Base-by-base conservation (phyloP, 495 filamentous ascomycete species). In the Aspergillus saccharolyticus region DNA sequence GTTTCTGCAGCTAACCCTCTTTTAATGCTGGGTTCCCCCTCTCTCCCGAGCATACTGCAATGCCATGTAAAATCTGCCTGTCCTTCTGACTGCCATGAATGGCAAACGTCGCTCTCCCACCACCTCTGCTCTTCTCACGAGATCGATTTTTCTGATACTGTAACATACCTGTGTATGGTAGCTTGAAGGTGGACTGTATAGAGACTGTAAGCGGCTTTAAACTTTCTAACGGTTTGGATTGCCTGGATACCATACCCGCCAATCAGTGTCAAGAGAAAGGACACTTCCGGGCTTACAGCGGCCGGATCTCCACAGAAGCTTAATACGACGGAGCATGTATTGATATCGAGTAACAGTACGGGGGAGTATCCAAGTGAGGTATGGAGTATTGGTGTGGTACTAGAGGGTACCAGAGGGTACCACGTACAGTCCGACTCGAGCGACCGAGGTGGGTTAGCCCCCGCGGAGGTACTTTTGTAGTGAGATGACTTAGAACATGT, bases 271-370 rank as follows among this genome's bases (percentile, higher is more conserved):
- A 50, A 30, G 47, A 28, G 47, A 50, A 28, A 28, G 24, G 16
- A 12, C 12, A 24, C 22, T 39, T 14, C 22, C 47, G 22, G 47
- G 47, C n/a, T 50, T 24, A 50, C 47, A 50, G 28, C 47, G 47
- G 47, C 28, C 47, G 47, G 47, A 24, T 17, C 47, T 50, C 47
- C 47, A 17, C 22, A 50, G 47, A 30, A 50, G 22, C 47, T 50
- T 50, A 50, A 30, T 50, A 24, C 30, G 22, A 25, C n/a, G 16
- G 28, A n/a, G 22, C 14, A 17, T 19, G 47, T 50, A 17, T 24
- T 50, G 47, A 7, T 17, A 30, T 39, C 14, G 10, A 10, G 17
- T 50, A 24, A 50, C 47, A 50, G 22, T 50, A 25, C 47, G n/a
- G 21, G 16, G 14, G 10, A 9, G 25, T 4, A 3, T 28, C 9